A percentile compares a stretch with the other conserved stretches of the same genome.
These are phyloP conservation scores for Colletotrichum sp. DNA, from an alignment of 2,329 filamentous ascomycete species.

Conservation along the genomic window DNA sequence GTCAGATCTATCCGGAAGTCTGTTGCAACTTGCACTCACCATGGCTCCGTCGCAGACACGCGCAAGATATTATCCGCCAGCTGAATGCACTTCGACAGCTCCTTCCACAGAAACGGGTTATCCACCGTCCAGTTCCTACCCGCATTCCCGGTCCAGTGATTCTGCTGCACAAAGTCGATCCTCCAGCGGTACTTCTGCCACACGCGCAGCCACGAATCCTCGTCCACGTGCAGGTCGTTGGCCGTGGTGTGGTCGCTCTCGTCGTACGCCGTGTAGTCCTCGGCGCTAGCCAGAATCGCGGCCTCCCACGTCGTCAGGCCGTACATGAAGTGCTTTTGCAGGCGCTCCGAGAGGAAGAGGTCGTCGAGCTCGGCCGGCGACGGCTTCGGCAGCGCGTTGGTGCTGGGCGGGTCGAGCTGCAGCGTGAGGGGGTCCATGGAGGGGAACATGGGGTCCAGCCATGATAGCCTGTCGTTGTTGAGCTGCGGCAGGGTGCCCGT, in stretches of 20 bases:
- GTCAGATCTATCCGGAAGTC: too few relatives aligned
- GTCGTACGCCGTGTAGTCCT: background rate
- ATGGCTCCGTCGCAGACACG: background rate
- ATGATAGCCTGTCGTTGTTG: background rate
- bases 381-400: background rate
- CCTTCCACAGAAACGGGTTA: conserved; percentile 10
- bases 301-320: conserved; percentile 21
- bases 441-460: conserved; percentile 5
- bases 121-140: conserved; percentile 1
- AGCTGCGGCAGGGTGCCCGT: background rate
- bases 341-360: background rate
- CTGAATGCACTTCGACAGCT: conserved; percentile 14
- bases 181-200: conserved; percentile 17
- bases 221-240: background rate
- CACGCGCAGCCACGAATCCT: conserved; percentile 6
- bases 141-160: background rate
- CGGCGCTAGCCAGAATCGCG: background rate
- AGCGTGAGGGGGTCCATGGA: background rate
- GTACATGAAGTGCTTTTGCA: background rate
- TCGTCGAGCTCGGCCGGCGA: background rate
- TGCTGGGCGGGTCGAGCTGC: background rate
- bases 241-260: background rate
- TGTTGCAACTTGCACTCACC: background rate
- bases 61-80: conserved; percentile 17
- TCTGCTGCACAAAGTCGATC: background rate